These are phyloP conservation scores for Cryptococcus jaspeensis DNA, from an alignment of 1,284 basidiomycete genomes.

Conservation along the genomic window DNA sequence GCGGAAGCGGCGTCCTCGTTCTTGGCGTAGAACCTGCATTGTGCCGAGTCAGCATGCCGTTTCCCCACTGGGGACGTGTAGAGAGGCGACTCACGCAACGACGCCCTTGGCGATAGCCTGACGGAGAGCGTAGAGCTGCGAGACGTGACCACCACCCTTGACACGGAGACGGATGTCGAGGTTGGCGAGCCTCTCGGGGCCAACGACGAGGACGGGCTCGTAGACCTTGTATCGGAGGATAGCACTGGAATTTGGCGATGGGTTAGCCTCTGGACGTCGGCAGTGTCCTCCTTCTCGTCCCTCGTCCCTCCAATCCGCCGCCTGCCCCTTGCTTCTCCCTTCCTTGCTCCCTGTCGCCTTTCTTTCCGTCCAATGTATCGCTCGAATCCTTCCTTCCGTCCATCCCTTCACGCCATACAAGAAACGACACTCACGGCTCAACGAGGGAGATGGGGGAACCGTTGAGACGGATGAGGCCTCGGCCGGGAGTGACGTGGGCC, in stretches of 20 bases:
- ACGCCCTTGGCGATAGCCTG: constrained; percentile 98
- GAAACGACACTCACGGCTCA: constrained; percentile 60
- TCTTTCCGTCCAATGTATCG: not conserved
- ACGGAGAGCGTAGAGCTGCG: constrained; percentile 98
- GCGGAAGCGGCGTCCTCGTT: constrained; percentile 98
- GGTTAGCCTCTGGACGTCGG: not conserved
- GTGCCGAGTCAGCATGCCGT: constrained; percentile 6
- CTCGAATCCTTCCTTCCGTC: not conserved
- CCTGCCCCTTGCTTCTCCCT: not conserved
- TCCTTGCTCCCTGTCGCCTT: not conserved
- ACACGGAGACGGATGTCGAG: constrained; percentile 98
- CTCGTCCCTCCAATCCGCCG: not conserved
- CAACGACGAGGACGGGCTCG: constrained; percentile 87
- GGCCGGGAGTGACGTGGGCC: constrained; percentile 93
- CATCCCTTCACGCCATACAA: not conserved
- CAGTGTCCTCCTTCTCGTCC: not conserved
- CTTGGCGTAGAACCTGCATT: constrained; percentile 77
- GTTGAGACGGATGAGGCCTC: constrained; percentile 96
- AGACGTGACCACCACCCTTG: constrained; percentile 99
- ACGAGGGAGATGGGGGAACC: constrained; percentile 94
- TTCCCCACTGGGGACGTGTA: constrained; percentile 40
- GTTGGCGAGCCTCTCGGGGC: constrained; percentile 76
- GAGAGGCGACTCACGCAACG: constrained; percentile 66
- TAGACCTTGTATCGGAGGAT: constrained; percentile 98
- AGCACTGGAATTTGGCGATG: constrained; percentile 53